Percentiles rank a stretch among this genome's conserved stretches.
Evolutionary conservation across 2,329 filamentous ascomycete species (phyloP).

Genomic region (Hymenotorrendiella dingleyae): DNA sequence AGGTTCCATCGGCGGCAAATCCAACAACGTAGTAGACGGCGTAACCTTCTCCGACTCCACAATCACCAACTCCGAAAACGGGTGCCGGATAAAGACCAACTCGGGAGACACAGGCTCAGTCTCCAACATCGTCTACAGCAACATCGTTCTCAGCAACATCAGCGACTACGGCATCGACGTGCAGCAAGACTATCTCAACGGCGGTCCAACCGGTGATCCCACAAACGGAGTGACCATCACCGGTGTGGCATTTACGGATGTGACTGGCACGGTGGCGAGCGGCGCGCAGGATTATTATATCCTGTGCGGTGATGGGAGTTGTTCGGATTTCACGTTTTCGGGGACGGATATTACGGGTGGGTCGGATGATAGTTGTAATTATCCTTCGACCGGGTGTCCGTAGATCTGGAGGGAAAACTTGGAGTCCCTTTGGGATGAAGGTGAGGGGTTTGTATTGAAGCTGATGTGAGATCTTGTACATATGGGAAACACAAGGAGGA

Average conservation of each 20-base stretch:
- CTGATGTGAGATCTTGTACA: too few relatives aligned
- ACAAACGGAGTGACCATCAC: slow-evolving; percentile 44
- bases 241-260: slow-evolving; percentile 27
- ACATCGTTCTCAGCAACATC: slow-evolving; percentile 39
- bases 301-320: slow-evolving; percentile 37
- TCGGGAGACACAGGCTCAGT: slow-evolving; percentile 32
- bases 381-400: background rate
- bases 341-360: background rate
- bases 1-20: too few relatives aligned
- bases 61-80: slow-evolving; percentile 27
- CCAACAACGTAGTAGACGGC: too few relatives aligned
- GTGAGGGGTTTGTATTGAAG: too few relatives aligned
- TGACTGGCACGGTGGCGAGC: slow-evolving; percentile 27
- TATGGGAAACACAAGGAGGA: too few relatives aligned
- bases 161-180: slow-evolving; percentile 43
- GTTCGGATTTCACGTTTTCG: background rate
- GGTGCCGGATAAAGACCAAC: slow-evolving; percentile 33
- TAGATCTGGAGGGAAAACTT: too few relatives aligned
- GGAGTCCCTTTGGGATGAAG: too few relatives aligned
- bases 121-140: slow-evolving; percentile 36
- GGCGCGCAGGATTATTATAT: slow-evolving; percentile 39
- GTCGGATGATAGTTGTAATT: background rate
- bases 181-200: slow-evolving; percentile 50
- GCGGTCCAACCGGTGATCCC: slow-evolving; percentile 38
- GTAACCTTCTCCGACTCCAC: slow-evolving; percentile 23